Conservation (phyloP, 2,329 filamentous ascomycete genomes). For the Fusarium nelsonii region DNA sequence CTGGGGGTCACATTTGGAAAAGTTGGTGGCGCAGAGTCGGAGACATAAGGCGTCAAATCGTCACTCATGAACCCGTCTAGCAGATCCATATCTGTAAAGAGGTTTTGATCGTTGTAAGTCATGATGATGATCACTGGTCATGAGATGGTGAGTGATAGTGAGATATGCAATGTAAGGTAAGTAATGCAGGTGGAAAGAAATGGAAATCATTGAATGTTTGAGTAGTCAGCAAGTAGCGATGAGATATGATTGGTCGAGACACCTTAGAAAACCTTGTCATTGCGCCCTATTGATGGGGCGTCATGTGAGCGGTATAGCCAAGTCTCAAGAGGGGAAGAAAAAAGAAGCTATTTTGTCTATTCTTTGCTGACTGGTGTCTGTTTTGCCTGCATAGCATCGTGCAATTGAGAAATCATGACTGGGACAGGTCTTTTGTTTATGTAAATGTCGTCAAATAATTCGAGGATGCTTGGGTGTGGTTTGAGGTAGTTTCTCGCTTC, state of each 20-base stretch:
- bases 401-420: slow-evolving; percentile 33
- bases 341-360: slow-evolving; percentile 5
- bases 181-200: slow-evolving; percentile 28
- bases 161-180: slow-evolving; percentile 14
- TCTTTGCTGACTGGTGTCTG: not conserved
- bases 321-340: slow-evolving; percentile 1
- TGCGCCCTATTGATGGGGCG: slow-evolving; percentile 44
- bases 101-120: slow-evolving; percentile 15
- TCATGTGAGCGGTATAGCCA: slow-evolving; percentile 23
- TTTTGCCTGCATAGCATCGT: slow-evolving; percentile 27
- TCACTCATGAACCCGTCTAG: slow-evolving; percentile 37
- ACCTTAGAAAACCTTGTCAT: slow-evolving; percentile 36
- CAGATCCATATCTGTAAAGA: slow-evolving; percentile 35
- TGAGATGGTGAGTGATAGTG: not conserved
- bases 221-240: slow-evolving; percentile 25
- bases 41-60: slow-evolving; percentile 25
- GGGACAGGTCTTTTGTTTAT: slow-evolving; percentile 33
- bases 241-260: not conserved
- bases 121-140: slow-evolving; percentile 10
- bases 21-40: slow-evolving; percentile 18
- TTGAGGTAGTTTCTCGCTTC: slow-evolving; percentile 37
- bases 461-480: slow-evolving; percentile 27
- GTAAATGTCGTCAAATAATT: slow-evolving; percentile 38
- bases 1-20: not conserved
- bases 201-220: slow-evolving; percentile 10